phyloP scores from a whole-genome alignment of 1,139 yeast species.

The Sugiyamaella castrensis region DNA sequence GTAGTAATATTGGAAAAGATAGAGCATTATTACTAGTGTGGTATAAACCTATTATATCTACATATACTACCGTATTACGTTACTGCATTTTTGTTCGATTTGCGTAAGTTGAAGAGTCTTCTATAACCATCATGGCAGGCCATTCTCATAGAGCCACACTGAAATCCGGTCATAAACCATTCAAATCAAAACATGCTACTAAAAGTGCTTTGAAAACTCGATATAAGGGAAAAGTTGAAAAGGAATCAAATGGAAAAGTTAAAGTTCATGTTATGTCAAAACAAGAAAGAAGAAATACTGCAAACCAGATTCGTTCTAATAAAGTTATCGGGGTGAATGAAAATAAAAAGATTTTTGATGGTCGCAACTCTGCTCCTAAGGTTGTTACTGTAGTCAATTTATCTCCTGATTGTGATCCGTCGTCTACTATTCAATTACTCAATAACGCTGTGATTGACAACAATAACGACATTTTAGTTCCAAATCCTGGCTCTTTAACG shows the following conservation, averaged over 20 bases:
- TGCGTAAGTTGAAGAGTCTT: too few species aligned
- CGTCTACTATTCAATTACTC: slow-evolving; percentile 52
- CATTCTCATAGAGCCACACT: slow-evolving; percentile 67
- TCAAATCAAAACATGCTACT: slow-evolving; percentile 88
- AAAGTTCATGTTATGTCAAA: slow-evolving; percentile 47
- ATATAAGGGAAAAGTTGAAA: slow-evolving; percentile 86
- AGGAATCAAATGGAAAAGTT: slow-evolving; percentile 44
- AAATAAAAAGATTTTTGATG: slow-evolving; percentile 70
- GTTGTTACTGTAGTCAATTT: slow-evolving; percentile 78
- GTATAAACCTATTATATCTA: too few species aligned
- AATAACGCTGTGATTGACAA: slow-evolving; percentile 26
- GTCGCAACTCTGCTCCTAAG: slow-evolving; percentile 75
- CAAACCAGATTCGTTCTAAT: slow-evolving; percentile 72
- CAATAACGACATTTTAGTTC: slow-evolving; percentile 25
- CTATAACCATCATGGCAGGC: slow-evolving; percentile 8
- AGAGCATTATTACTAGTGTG: too few species aligned
- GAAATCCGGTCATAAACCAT: slow-evolving; percentile 82
- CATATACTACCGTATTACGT: too few species aligned
- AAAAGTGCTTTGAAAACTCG: slow-evolving; percentile 80
- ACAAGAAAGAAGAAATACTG: slow-evolving; percentile 70
- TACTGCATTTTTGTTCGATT: too few species aligned
- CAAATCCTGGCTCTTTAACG: slow-evolving; percentile 38
- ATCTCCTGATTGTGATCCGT: slow-evolving; percentile 64
- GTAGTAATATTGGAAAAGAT: too few species aligned
- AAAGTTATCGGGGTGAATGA: slow-evolving; percentile 53